Conservation (phyloP, 495 filamentous ascomycete species). For the Neurospora tetrasperma region DNA sequence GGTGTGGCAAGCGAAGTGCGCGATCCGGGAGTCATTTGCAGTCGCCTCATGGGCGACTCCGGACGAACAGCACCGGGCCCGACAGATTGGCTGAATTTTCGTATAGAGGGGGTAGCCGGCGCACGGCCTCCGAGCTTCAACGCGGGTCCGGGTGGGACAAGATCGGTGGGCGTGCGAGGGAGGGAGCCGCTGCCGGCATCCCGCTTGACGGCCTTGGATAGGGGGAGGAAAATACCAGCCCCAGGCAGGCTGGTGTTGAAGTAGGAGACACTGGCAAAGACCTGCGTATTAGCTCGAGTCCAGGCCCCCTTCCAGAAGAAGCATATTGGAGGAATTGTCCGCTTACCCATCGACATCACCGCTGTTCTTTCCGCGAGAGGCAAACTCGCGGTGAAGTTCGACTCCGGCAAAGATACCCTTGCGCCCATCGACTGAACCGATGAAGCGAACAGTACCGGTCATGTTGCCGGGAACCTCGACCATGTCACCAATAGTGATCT, state of each 20-base stretch:
- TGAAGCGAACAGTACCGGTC: conserved; percentile 80
- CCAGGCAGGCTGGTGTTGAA: conserved; percentile 70
- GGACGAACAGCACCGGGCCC: conserved; percentile 73
- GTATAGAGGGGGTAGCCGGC: conserved; percentile 52
- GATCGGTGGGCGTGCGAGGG: conserved; percentile 55
- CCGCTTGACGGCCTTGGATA: conserved; percentile 70
- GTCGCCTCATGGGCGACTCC: conserved; percentile 65
- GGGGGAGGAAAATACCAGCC: conserved; percentile 88
- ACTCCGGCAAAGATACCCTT: conserved; percentile 91
- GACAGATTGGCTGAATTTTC: conserved; percentile 76
- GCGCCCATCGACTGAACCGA: conserved; percentile 81
- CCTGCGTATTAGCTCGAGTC: not conserved
- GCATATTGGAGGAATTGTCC: not conserved
- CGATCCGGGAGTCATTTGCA: conserved; percentile 46
- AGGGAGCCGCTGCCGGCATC: conserved; percentile 45
- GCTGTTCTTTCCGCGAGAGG: conserved; percentile 82
- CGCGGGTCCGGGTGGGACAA: conserved; percentile 41
- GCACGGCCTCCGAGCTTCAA: conserved; percentile 46
- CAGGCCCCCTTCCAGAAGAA: not conserved
- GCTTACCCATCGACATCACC: conserved; percentile 92
- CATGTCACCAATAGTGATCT: conserved; percentile 67
- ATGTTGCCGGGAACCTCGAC: conserved; percentile 95
- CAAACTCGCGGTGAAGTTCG: conserved; percentile 73
- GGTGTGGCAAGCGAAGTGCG: conserved; percentile 46
- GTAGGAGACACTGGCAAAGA: conserved; percentile 53